These are phyloP conservation scores for Fusarium dlaminii DNA, from an alignment of 2,329 filamentous ascomycete genomes.

Conservation along the genomic window DNA sequence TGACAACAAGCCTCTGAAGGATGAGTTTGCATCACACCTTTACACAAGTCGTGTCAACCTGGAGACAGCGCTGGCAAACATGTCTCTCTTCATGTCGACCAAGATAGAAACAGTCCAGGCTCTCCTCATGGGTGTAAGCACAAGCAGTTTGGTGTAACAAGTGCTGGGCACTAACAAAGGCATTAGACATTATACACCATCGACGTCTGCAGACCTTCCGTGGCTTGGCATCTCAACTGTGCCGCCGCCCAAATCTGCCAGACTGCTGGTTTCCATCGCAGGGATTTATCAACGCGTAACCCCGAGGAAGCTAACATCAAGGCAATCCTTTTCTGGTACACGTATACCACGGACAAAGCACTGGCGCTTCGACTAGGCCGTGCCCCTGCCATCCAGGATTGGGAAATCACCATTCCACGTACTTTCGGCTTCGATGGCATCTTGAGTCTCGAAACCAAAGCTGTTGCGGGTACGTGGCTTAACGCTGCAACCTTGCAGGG, in stretches of 20 bases:
- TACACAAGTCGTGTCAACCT: slow-evolving; percentile 58
- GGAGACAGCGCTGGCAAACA: slow-evolving; percentile 59
- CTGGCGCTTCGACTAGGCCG: slow-evolving; percentile 68
- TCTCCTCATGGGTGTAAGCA: slow-evolving; percentile 64
- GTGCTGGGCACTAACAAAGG: not conserved
- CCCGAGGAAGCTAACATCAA: slow-evolving; percentile 49
- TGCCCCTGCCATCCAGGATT: slow-evolving; percentile 66
- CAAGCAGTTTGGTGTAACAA: not conserved
- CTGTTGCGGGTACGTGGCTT: slow-evolving; percentile 64
- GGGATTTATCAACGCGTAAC: slow-evolving; percentile 44
- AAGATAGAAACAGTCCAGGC: slow-evolving; percentile 66
- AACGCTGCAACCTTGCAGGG: slow-evolving; percentile 65
- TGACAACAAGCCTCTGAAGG: slow-evolving; percentile 44
- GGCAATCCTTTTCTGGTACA: slow-evolving; percentile 58
- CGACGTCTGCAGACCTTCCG: slow-evolving; percentile 68
- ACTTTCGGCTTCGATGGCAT: slow-evolving; percentile 55
- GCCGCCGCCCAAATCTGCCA: slow-evolving; percentile 69
- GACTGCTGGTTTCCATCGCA: slow-evolving; percentile 69
- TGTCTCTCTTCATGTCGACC: slow-evolving; percentile 66
- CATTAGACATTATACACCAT: slow-evolving; percentile 67
- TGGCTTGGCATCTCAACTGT: slow-evolving; percentile 71
- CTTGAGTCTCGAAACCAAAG: slow-evolving; percentile 42
- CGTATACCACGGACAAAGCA: slow-evolving; percentile 67
- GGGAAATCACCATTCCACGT: slow-evolving; percentile 64
- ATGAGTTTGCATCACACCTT: slow-evolving; percentile 52